Conservation (phyloP, 148 eudicot species). For the Vaccinium macrocarpon region DNA sequence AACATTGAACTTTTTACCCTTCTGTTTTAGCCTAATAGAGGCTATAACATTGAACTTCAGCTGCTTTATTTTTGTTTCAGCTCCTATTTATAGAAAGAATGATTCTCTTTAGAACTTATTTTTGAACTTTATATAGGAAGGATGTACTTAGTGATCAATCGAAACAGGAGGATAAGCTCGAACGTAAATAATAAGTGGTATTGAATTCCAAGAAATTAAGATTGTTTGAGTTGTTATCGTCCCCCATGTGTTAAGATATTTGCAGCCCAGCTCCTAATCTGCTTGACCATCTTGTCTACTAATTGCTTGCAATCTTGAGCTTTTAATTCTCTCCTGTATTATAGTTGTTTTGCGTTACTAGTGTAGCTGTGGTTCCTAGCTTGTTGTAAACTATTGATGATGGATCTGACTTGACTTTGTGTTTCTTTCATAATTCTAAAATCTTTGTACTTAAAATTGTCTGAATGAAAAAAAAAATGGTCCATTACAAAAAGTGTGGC, state of each 20-base stretch:
- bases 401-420: not conserved
- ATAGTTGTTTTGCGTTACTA: not conserved
- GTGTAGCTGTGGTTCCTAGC: not conserved
- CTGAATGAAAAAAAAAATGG: not conserved
- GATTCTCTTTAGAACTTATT: not conserved
- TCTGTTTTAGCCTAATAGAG: not conserved
- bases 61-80: not conserved
- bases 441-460: not conserved
- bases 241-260: not conserved
- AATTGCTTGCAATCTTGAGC: conserved; percentile 4
- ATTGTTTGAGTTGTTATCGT: not conserved
- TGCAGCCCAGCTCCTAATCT: not conserved
- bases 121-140: not conserved
- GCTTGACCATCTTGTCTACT: not conserved
- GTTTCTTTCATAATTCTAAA: not conserved
- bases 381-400: not conserved
- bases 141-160: not conserved
- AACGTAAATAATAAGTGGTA: not conserved
- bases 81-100: not conserved
- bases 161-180: not conserved
- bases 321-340: not conserved
- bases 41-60: not conserved
- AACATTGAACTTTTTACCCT: not conserved
- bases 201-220: not conserved
- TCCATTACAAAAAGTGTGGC: not conserved